Evolutionary conservation across 306 rosid species (phyloP), one percentile per base, ranked within the genome.

Genomic region (Casuarina equisetifolia): DNA sequence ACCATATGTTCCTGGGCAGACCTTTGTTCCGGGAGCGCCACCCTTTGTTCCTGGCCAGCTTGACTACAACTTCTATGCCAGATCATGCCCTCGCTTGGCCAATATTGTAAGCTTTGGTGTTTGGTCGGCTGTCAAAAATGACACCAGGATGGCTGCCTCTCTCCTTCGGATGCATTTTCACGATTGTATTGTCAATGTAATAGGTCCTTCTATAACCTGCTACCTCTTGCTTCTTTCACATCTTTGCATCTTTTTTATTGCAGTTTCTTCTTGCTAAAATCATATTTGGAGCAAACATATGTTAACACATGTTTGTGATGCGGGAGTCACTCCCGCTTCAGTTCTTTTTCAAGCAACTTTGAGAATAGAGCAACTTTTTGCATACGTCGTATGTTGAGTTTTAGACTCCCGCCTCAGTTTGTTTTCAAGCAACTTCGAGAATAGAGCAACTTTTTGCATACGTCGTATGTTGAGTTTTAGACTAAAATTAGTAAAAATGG

Each of bases 81-180:
- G 36, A n/a, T 74, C 89, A 4, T 92, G 97, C 80, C 96, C 97
- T 13, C 58, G 16, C 42, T 75, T 92, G 76, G 55, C 51, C 0
- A 64, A 7, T 73, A 90, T 85, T 70, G 88, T 92, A 45, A 44
- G 78, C 70, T 62, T 25, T 76, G 75, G 80, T 44, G 83, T 89
- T 58, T 74, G 82, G 93, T 77, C 82, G 2, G 96, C 92, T 39
- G 32, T 87, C 13, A 76, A 42, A 50, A 83, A 76, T 10, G 97
- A 90, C 77, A 17, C 81, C 73, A 84, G 96, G 70, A 88, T 92
- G 80, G 89, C 91, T 1, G 97, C 93, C 0, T 92, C 97, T 51
- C 84, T 92, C 35, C 91, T 92, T 79, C 96, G 93, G 25, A 39
- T 92, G 87, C 90, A 87, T 66, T 92, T 92, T 19, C 97, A 92